These are phyloP conservation scores for Ophiostoma angusticollis DNA, from an alignment of 2,329 filamentous ascomycete genomes.

Conservation along the genomic window DNA sequence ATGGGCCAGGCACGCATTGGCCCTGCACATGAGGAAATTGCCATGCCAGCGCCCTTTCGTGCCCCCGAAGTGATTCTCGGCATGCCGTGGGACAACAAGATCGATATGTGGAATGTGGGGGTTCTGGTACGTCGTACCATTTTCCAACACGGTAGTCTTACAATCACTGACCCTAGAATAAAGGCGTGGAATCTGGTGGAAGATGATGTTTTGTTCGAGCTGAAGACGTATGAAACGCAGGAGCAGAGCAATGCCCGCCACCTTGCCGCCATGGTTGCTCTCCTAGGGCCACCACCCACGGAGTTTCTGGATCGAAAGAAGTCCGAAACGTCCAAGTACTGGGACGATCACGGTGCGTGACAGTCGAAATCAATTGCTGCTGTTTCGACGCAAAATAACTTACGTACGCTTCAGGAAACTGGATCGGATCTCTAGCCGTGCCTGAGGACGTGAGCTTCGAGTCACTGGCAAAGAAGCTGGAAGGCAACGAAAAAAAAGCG, in stretches of 20 bases:
- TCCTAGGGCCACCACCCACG: constrained; percentile 18
- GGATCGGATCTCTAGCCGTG: constrained; percentile 17
- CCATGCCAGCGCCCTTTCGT: constrained; percentile 21
- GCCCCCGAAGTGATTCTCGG: constrained; percentile 26
- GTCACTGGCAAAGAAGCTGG: constrained; percentile 9
- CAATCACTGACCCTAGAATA: no score
- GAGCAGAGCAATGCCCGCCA: constrained; percentile 19
- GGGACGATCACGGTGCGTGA: constrained; percentile 18
- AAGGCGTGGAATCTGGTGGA: constrained; percentile 20
- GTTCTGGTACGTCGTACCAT: no score
- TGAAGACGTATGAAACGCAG: constrained; percentile 11
- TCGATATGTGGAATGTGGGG: constrained; percentile 26
- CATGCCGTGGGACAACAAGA: constrained; percentile 22
- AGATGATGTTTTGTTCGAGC: constrained; percentile 13
- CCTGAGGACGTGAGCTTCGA: constrained; percentile 12
- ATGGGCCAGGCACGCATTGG: constrained; percentile 26
- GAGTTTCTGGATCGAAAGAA: constrained; percentile 16
- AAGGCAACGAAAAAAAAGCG: constrained; percentile 12
- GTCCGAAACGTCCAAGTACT: constrained; percentile 17
- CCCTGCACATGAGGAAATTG: constrained; percentile 7
- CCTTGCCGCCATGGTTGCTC: constrained; percentile 18
- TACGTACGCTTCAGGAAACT: no score
- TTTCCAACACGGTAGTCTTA: no score
- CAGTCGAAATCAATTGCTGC: no score
- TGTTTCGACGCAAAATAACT: no score